Evolutionary conservation across 2,329 filamentous ascomycete species (phyloP).

Genomic region (Knufia petricola): DNA sequence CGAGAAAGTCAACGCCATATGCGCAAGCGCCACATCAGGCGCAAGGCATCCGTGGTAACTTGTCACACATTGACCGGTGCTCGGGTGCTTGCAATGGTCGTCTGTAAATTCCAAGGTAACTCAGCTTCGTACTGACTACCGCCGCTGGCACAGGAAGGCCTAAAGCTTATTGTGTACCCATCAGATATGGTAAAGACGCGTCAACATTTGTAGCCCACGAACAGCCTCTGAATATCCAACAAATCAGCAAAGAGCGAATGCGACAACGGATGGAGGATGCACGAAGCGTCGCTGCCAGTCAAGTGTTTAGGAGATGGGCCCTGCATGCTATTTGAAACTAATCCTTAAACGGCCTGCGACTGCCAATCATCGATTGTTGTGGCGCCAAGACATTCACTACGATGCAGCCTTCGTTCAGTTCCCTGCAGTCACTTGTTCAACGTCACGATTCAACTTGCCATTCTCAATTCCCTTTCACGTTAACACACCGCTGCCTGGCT

Average conservation of each 20-base stretch:
- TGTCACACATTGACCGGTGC: neutral
- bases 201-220: neutral
- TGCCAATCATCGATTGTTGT: neutral
- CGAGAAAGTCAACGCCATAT: constrained; percentile 6
- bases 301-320: neutral
- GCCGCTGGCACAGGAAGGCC: too few species aligned
- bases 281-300: neutral
- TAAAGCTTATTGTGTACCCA: neutral
- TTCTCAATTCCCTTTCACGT: too few species aligned
- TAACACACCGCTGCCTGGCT: too few species aligned
- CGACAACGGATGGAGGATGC: neutral
- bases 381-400: neutral
- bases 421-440: neutral
- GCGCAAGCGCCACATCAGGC: constrained; percentile 1
- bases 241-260: neutral
- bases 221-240: neutral
- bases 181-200: neutral
- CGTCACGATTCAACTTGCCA: too few species aligned
- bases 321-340: neutral
- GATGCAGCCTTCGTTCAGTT: neutral
- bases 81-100: neutral
- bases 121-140: neutral
- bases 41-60: constrained; percentile 1
- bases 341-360: neutral
- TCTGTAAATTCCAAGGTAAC: neutral